Evolutionary conservation across 31 red algal species (phyloP), one percentile per base, ranked within the genome.

Genomic region (Endocladia muricata): DNA sequence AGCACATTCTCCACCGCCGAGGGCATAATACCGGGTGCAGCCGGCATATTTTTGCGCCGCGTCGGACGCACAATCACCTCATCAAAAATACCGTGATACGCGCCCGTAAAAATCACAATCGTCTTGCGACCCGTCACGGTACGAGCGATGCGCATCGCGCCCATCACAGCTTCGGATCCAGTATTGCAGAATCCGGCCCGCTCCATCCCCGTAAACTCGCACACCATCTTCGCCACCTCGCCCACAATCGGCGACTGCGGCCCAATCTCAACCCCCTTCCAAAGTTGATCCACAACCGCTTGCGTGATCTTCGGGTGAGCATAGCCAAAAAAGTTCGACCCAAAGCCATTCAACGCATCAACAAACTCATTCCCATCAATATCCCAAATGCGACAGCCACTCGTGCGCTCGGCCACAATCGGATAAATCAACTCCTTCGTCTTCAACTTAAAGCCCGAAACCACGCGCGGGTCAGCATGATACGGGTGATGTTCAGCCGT

Each of bases 331-430:
- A 86, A 48, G 3, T 55, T 59, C 8, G 74, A 39, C 13, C 82
- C 82, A 65, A 81, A 86, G 6, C 72, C 43, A 36, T 65, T 60
- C 1, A 59, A 55, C 44, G 67, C 67, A 51, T 86, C 82, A 41
- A 86, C 81, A 40, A 81, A 86, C 36, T 81, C 70, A 37, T 86
- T 86, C 21, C 76, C 82, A 73, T 86, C 82, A 26, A 86, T 75
- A 23, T 86, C 82, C 37, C 49, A 69, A 7, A 86, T 67, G 19
- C 64, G 79, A 3, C 55, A 56, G n/a, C 82, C 82, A 15, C 67
- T 82, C 21, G 79, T 51, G 7, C 36, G 32, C 30, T 86, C 54
- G 40, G 81, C 76, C 21, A 81, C 82, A n/a, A 86, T 74, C 8
- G 73, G 82, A 54, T 64, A 64, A 28, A 64, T 64, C 60, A 28